Base-by-base conservation (phyloP, 768 basidiomycete species). In the Cubamyces lactineus region DNA sequence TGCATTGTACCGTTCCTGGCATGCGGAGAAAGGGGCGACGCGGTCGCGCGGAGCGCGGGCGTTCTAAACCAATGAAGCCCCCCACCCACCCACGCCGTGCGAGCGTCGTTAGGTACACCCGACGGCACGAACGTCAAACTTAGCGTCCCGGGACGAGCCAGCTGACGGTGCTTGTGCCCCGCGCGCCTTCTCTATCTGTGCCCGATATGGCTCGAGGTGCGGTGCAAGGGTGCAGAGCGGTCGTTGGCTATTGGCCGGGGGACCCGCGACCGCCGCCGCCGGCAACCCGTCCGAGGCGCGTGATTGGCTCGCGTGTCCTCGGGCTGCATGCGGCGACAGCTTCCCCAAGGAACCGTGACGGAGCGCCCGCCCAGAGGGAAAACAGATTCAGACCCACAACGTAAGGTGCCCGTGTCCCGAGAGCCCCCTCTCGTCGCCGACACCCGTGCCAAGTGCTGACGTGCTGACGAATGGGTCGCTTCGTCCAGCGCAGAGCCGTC, bases 91-190 rank as follows among this genome's bases (percentile, higher is more conserved):
- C 16, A 28, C 12, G 24, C 8, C 28, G 23, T 43, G 26, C 39
- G 57, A 50, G 48, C 48, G 43, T 55, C 43, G 53, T 46, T 28
- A 59, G 57, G 57, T 43, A 59, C 57, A 51, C 57, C 57, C 57
- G 57, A 50, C 57, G 57, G 57, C 57, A 58, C 57, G 24, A 59
- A 59, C 42, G 57, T 59, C 57, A 59, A 52, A 51, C 57, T 34
- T 59, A 59, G 57, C 57, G 57, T 59, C 57, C 34, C 57, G 57
- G 48, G 16, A 40, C 48, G 24, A 6, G 40, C 47, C 57, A 59
- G 41, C 49, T 52, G 40, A 43, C 49, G 24, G 19, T 26, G 24
- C 46, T 30, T 30, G 34, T 34, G 34, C 34, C 34, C 34, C 15
- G 56, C 34, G 53, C 53, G 53, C 55, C 30, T 46, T 30, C 45